phyloP scores from a whole-genome alignment of 192 early-diverging fungal species.

The Coemansia sp. region DNA sequence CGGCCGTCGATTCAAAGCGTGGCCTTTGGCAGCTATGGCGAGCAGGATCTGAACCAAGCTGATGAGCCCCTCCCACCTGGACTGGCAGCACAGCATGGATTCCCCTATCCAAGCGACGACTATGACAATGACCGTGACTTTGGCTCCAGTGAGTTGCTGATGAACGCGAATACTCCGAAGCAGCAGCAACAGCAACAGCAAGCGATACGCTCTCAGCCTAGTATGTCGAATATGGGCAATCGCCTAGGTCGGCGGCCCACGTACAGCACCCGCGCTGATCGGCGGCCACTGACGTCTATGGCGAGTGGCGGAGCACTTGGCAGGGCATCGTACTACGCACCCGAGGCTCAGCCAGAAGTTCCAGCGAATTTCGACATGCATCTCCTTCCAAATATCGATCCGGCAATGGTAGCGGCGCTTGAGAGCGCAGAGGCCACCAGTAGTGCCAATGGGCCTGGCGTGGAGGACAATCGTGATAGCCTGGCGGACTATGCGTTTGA shows the following conservation, averaged over 20 bases:
- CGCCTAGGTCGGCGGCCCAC: constrained; percentile 25
- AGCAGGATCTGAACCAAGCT: not conserved
- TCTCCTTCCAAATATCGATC: constrained; percentile 1
- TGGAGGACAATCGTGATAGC: not conserved
- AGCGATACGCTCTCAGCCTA: not conserved
- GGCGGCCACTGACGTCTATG: constrained; percentile 17
- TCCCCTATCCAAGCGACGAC: not conserved
- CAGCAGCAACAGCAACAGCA: not conserved
- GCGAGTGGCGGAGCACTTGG: constrained; percentile 8
- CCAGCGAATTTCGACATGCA: constrained; percentile 44
- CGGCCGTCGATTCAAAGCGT: constrained; percentile 13
- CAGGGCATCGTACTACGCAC: constrained; percentile 37
- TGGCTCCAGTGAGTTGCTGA: not conserved
- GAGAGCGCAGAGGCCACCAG: constrained; percentile 3
- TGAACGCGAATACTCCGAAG: not conserved
- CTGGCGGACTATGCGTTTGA: constrained; percentile 3
- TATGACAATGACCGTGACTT: not conserved
- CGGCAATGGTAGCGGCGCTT: constrained; percentile 2
- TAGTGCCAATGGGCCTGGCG: not conserved
- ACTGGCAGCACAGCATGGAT: not conserved
- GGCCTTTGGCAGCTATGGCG: constrained; percentile 12
- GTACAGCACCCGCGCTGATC: constrained; percentile 22
- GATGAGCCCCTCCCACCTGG: not conserved
- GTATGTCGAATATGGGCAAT: not conserved
- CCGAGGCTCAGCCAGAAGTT: constrained; percentile 32